Evolutionary conservation across 225 moss, liverwort and hornwort species (phyloP), one percentile per base, ranked within the genome.

Genomic region (Physcomitrellopsis africana): DNA sequence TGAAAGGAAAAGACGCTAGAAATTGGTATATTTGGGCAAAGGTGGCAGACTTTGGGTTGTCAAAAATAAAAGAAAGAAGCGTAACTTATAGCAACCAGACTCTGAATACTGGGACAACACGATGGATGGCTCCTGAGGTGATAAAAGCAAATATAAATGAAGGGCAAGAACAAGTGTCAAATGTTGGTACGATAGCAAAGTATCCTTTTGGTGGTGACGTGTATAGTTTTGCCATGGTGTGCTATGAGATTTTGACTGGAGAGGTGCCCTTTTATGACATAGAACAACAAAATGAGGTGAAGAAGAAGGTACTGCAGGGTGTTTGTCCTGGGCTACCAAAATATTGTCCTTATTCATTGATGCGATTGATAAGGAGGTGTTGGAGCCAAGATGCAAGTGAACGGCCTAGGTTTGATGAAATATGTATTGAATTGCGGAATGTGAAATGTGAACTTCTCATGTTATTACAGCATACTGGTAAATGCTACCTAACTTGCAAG

Each of bases 61-160:
- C 68, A 6, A 68, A 19, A 32, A 52, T 18, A 6, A 68, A 53
- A 37, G 11, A 68, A n/a, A 52, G 1, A 12, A 68, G 32, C 10
- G 17, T 29, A 37, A 68, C 68, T 11, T 18, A 2, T 8, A 7
- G 11, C 17, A 11, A 1, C 3, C 52, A 52, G 8, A 52, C 52
- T 68, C 2, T 0, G 2, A 68, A 18, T 18, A 2, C 0, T 0
- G 68, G 68, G 0, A 37, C 68, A 0, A 11, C 68, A 53, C 18
- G 52, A 12, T 52, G 68, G 68, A 68, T 52, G 68, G 68, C 68
- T 17, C 52, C 68, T 0, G 68, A 68, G 11, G 29, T 32, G 60
- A 60, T 17, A 17, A 16, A 32, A 60, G 17, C 29, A 24, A 24
- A 1, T 24, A 1, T 24, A 24, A 24, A 24, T 24, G 24, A 24